phyloP scores from a whole-genome alignment of 495 filamentous ascomycete genomes.

The Massariosphaeria phaeospora region DNA sequence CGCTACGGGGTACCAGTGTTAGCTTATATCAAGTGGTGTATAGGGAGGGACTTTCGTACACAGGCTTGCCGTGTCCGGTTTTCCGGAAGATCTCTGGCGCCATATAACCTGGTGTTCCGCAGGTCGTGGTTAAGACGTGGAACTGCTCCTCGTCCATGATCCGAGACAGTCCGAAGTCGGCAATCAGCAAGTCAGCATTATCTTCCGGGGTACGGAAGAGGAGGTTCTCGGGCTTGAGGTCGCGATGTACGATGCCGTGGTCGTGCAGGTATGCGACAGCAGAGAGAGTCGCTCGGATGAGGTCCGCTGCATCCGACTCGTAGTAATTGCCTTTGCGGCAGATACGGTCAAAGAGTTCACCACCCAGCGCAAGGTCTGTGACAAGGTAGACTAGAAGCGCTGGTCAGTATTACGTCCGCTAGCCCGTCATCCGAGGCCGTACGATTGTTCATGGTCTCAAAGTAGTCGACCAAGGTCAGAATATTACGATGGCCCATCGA shows the following conservation, averaged over 20 bases:
- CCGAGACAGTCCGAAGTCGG: conserved; percentile 87
- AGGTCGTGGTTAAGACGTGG: conserved; percentile 94
- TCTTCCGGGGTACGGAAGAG: conserved; percentile 77
- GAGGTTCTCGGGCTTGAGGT: conserved; percentile 71
- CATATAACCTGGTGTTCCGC: conserved; percentile 97
- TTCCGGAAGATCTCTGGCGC: conserved; percentile 80
- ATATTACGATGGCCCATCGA: conserved; percentile 99
- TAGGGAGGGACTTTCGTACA: conserved; percentile 47
- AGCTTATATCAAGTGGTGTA: too few species aligned
- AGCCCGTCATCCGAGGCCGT: conserved; percentile 10
- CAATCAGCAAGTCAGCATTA: conserved; percentile 85
- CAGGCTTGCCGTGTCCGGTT: conserved; percentile 71
- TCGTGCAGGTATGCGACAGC: conserved; percentile 99
- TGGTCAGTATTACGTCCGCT: background rate
- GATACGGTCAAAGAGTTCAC: conserved; percentile 96
- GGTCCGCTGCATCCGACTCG: conserved; percentile 91
- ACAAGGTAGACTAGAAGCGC: conserved; percentile 76
- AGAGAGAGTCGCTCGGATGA: conserved; percentile 89
- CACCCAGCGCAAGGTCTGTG: conserved; percentile 91
- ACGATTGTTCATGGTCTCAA: conserved; percentile 99
- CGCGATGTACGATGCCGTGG: conserved; percentile 94
- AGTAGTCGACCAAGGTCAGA: conserved; percentile 95
- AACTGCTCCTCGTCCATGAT: conserved; percentile 99
- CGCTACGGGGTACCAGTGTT: conserved; percentile 42
- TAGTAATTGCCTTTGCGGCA: conserved; percentile 98